Conservation (phyloP, 139 green algal genomes). For the Volvox reticuliferus region DNA sequence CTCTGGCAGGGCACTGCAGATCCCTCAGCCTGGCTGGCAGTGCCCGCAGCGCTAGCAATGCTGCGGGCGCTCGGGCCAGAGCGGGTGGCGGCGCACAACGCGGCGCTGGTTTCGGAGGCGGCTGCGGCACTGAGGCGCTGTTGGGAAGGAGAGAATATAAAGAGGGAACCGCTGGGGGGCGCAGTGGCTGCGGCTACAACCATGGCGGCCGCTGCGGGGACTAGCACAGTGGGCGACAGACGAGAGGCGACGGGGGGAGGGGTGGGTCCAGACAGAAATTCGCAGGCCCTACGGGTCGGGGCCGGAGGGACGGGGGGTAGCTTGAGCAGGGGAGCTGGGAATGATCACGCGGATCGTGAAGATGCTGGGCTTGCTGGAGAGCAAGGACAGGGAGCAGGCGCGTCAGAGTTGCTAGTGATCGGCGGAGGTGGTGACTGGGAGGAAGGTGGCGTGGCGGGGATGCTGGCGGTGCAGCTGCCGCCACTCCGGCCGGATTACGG, state of each 20-base stretch:
- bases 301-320: too few relatives aligned
- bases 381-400: background rate
- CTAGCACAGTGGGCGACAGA: background rate
- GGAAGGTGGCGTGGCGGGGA: slow-evolving; percentile 30
- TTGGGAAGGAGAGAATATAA: background rate
- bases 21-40: slow-evolving; percentile 59
- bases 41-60: slow-evolving; percentile 50
- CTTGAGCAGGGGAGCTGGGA: too few relatives aligned
- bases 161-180: background rate
- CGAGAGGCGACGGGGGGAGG: background rate
- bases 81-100: slow-evolving; percentile 18
- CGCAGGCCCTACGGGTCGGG: too few relatives aligned
- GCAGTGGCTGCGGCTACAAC: background rate
- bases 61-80: slow-evolving; percentile 34
- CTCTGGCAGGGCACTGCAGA: slow-evolving; percentile 74
- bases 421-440: slow-evolving; percentile 38
- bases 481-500: slow-evolving; percentile 14
- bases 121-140: slow-evolving; percentile 18
- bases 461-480: slow-evolving; percentile 56
- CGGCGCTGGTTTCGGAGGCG: slow-evolving; percentile 21
- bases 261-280: background rate
- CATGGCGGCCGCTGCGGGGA: too few relatives aligned
- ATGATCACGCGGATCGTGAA: background rate
- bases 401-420: background rate
- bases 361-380: background rate